phyloP scores from a whole-genome alignment of 768 basidiomycete genomes.

The Paxillus rubicundulus region DNA sequence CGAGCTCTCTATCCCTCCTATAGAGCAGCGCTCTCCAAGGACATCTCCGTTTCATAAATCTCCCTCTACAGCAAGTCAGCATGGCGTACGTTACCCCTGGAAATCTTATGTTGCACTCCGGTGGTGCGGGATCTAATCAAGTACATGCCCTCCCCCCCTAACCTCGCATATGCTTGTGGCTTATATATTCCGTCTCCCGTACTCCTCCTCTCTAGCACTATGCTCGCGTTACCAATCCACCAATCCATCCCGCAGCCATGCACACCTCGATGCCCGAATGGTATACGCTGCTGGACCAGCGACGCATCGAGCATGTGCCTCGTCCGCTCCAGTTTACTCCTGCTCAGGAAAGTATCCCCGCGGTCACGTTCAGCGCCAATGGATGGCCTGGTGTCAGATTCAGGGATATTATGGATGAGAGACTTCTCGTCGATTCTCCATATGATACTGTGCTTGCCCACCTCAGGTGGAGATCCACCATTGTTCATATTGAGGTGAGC shows the following conservation, averaged over 20 bases:
- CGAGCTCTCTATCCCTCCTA: not conserved
- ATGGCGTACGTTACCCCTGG: conserved; percentile 11
- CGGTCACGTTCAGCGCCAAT: conserved; percentile 15
- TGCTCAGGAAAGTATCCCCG: conserved; percentile 10
- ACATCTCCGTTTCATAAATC: not conserved
- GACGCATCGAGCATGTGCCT: conserved; percentile 19
- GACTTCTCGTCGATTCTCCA: conserved; percentile 12
- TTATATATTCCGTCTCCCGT: not conserved
- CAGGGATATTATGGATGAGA: conserved; percentile 13
- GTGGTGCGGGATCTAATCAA: conserved; percentile 5
- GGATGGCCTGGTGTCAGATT: conserved; percentile 21
- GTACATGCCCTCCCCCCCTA: not conserved
- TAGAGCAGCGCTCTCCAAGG: conserved; percentile 2
- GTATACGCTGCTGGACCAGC: conserved; percentile 15
- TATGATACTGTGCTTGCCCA: conserved; percentile 16
- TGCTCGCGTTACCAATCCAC: conserved; percentile 6
- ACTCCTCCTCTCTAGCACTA: conserved; percentile 12
- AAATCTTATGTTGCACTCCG: conserved; percentile 3
- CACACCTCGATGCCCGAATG: conserved; percentile 17
- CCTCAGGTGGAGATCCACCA: conserved; percentile 20
- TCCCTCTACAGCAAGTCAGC: not conserved
- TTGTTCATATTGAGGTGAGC: conserved; percentile 20
- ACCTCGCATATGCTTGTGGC: not conserved
- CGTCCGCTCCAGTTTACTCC: conserved; percentile 13
- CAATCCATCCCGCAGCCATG: conserved; percentile 16